These are phyloP conservation scores for Debaryomyces nepalensis DNA, from an alignment of 1,139 yeast genomes.

Conservation along the genomic window DNA sequence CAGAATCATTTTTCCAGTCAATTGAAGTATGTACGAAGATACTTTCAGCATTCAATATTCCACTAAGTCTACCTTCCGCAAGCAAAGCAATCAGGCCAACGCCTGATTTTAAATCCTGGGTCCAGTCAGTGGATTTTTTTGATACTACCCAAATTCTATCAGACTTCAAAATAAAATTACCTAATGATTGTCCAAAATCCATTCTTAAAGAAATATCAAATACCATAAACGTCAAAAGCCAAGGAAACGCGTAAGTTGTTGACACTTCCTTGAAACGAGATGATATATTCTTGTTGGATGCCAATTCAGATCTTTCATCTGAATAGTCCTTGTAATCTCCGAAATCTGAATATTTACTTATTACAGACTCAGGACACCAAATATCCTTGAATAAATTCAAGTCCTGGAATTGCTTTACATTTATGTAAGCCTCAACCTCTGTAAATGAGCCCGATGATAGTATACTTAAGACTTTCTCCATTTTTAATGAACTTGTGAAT, in stretches of 20 bases:
- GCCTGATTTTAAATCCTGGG: slow-evolving; percentile 70
- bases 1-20: slow-evolving; percentile 61
- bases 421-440: slow-evolving; percentile 65
- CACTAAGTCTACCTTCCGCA: slow-evolving; percentile 82
- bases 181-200: slow-evolving; percentile 85
- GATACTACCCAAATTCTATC: slow-evolving; percentile 73
- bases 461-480: slow-evolving; percentile 41
- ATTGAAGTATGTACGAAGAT: slow-evolving; percentile 67
- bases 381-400: slow-evolving; percentile 80
- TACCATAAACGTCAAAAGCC: slow-evolving; percentile 68
- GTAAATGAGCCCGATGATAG: slow-evolving; percentile 59
- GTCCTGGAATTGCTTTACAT: slow-evolving; percentile 86
- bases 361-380: slow-evolving; percentile 62
- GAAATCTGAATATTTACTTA: neutral
- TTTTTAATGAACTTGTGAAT: slow-evolving; percentile 42
- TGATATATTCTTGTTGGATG: slow-evolving; percentile 49
- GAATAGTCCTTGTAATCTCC: neutral
- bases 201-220: slow-evolving; percentile 58
- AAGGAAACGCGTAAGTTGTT: slow-evolving; percentile 70
- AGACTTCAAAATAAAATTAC: slow-evolving; percentile 58
- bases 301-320: slow-evolving; percentile 25
- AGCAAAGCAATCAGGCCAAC: slow-evolving; percentile 55
- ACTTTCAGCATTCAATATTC: slow-evolving; percentile 55
- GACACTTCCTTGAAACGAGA: slow-evolving; percentile 63
- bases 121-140: slow-evolving; percentile 69